Base-by-base conservation (phyloP, 2,329 filamentous ascomycete genomes). In the Ophiosphaerella narmari region DNA sequence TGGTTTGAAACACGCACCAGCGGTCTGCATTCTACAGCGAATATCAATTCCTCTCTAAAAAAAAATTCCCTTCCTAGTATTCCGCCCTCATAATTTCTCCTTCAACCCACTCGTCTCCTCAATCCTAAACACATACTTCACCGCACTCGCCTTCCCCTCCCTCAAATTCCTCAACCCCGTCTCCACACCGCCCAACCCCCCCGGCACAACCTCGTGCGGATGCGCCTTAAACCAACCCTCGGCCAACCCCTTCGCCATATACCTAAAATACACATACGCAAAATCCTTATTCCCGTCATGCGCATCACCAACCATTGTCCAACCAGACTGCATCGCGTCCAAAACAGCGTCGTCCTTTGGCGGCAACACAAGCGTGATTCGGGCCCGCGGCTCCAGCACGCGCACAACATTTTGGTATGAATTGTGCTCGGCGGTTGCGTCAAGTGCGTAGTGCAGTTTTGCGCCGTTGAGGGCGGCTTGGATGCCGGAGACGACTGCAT, bases 111-210 rank as follows among this genome's bases (percentile, higher is more conserved):
- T 8, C 46, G 48, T 21, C 33, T 84, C 80, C 7, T 58, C 75
- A 67, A 85, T 78, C 54, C 74, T 75, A 60, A 84, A 83, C 0
- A 88, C 80, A 73, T 86, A 88, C 72, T 89, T 89, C 0, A 83
- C 76, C 1, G 78, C 86, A 60, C 81, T 86, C 18, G 82, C 84
- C 68, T 82, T 84, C 0, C 86, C 86, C 24, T 76, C 77, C 65
- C 79, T 82, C 63, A 89, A 66, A 54, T 83, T 80, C 56, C 69
- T 67, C 68, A 88, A 62, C 0, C 74, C 85, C 31, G 63, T 70
- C 60, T 85, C 72, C 2, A 86, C 67, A 0, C 84, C 82, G 4
- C 66, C 74, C 43, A 87, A 59, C 0, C 84, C 84, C 2, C 82
- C 81, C 0, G 77, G 71, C 1, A 84, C 67, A 11, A 85, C 74